Conservation (phyloP, 2,329 filamentous ascomycete genomes). For the Alternaria sp. region DNA sequence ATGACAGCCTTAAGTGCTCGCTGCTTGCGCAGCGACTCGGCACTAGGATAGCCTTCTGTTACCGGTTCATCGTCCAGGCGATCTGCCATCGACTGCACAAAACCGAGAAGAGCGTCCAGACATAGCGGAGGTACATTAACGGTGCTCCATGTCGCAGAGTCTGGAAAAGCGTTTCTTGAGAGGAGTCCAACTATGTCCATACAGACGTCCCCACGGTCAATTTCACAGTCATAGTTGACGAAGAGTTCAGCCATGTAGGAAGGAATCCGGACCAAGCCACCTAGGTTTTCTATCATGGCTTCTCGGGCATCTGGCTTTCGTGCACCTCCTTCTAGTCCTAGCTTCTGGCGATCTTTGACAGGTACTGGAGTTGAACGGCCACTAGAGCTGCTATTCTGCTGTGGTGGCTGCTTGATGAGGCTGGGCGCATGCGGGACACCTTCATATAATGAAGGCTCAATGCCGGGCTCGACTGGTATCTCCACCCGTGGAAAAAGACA, state of each 20-base stretch:
- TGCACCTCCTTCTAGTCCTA: slow-evolving; percentile 89
- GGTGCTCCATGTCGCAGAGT: slow-evolving; percentile 98
- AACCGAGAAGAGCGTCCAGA: slow-evolving; percentile 87
- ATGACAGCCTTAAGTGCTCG: slow-evolving; percentile 85
- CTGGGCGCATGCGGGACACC: slow-evolving; percentile 93
- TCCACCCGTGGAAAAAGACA: slow-evolving; percentile 94
- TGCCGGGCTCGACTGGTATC: slow-evolving; percentile 88
- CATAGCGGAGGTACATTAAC: slow-evolving; percentile 96
- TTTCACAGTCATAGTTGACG: slow-evolving; percentile 97
- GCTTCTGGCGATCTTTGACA: slow-evolving; percentile 88
- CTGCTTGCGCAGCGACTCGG: slow-evolving; percentile 71
- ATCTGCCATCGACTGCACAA: slow-evolving; percentile 90
- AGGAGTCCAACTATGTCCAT: slow-evolving; percentile 94
- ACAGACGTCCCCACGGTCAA: slow-evolving; percentile 88
- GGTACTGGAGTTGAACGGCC: slow-evolving; percentile 89
- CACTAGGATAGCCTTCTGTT: slow-evolving; percentile 72
- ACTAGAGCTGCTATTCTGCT: slow-evolving; percentile 68
- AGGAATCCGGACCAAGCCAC: slow-evolving; percentile 89
- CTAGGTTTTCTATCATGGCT: slow-evolving; percentile 97
- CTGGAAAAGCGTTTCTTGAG: slow-evolving; percentile 92
- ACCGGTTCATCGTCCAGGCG: slow-evolving; percentile 76
- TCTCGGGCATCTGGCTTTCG: slow-evolving; percentile 94
- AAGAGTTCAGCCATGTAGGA: slow-evolving; percentile 96
- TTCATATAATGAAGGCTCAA: slow-evolving; percentile 89
- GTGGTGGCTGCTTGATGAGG: slow-evolving; percentile 78